Percentiles rank a stretch among this genome's conserved stretches.
These are phyloP conservation scores for Cucurbita moschata DNA, from an alignment of 306 rosid genomes.

Conservation along the genomic window DNA sequence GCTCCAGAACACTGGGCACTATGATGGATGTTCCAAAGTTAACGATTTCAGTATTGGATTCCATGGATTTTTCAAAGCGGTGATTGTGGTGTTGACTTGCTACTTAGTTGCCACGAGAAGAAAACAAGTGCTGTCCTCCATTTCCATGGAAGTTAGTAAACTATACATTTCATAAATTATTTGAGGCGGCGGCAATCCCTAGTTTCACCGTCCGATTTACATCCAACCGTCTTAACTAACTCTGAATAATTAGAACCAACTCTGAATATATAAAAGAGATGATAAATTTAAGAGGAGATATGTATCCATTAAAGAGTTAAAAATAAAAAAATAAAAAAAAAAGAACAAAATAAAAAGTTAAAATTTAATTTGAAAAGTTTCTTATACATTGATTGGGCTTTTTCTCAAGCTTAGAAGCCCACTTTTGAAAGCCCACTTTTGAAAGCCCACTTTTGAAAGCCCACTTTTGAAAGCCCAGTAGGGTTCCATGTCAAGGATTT, in stretches of 20 bases:
- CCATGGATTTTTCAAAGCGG: background rate
- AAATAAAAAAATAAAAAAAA: too few relatives aligned
- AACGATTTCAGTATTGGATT: background rate
- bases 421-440: background rate
- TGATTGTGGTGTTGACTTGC: background rate
- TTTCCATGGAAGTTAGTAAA: background rate
- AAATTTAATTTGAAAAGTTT: too few relatives aligned
- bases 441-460: background rate
- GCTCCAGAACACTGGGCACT: conserved; percentile 27
- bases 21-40: conserved; percentile 17
- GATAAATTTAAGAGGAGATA: too few relatives aligned
- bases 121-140: too few relatives aligned
- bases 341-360: too few relatives aligned
- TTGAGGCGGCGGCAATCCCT: background rate
- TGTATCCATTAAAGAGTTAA: too few relatives aligned
- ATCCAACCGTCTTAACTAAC: background rate
- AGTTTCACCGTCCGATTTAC: too few relatives aligned
- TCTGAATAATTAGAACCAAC: background rate
- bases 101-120: too few relatives aligned
- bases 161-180: background rate
- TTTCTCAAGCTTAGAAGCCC: background rate
- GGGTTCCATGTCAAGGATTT: too few relatives aligned
- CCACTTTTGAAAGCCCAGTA: background rate
- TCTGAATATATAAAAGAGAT: too few relatives aligned
- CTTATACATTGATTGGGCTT: background rate